These are phyloP conservation scores for Brachypodium distachyon DNA, from an alignment of 202 grass and related monocot genomes.

Conservation along the genomic window DNA sequence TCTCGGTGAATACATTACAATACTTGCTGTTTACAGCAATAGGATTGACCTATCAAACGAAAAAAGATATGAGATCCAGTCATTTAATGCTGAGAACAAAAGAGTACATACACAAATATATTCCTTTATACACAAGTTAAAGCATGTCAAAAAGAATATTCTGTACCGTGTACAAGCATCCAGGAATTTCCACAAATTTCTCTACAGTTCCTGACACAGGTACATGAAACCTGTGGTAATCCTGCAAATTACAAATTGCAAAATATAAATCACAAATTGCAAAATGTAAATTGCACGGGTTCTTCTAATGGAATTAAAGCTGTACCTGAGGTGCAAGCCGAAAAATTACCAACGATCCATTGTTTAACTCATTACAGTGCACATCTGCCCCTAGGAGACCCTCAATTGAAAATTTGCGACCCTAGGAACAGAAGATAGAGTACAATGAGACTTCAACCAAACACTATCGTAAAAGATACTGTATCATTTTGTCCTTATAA, in stretches of 20 bases:
- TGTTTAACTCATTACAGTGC: slow-evolving; percentile 35
- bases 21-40: slow-evolving; percentile 98
- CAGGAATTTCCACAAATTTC: slow-evolving; percentile 87
- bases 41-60: slow-evolving; percentile 88
- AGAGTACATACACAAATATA: background rate
- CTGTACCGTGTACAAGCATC: slow-evolving; percentile 84
- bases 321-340: slow-evolving; percentile 88
- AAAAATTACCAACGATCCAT: slow-evolving; percentile 90
- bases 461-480: background rate
- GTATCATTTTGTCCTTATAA: background rate
- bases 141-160: slow-evolving; percentile 29
- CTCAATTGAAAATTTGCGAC: slow-evolving; percentile 90
- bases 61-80: background rate
- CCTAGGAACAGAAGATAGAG: slow-evolving; percentile 38
- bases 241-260: slow-evolving; percentile 33
- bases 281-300: background rate
- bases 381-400: slow-evolving; percentile 63
- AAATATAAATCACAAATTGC: slow-evolving; percentile 6
- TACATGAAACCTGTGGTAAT: slow-evolving; percentile 98
- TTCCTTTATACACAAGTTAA: background rate
- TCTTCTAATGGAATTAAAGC: background rate
- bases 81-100: slow-evolving; percentile 8
- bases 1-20: slow-evolving; percentile 97
- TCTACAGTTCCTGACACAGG: slow-evolving; percentile 90
- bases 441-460: slow-evolving; percentile 18